Percentiles rank a stretch among this genome's conserved stretches.
phyloP scores from a whole-genome alignment of 2,329 filamentous ascomycete genomes.

The Penicillium sp. region DNA sequence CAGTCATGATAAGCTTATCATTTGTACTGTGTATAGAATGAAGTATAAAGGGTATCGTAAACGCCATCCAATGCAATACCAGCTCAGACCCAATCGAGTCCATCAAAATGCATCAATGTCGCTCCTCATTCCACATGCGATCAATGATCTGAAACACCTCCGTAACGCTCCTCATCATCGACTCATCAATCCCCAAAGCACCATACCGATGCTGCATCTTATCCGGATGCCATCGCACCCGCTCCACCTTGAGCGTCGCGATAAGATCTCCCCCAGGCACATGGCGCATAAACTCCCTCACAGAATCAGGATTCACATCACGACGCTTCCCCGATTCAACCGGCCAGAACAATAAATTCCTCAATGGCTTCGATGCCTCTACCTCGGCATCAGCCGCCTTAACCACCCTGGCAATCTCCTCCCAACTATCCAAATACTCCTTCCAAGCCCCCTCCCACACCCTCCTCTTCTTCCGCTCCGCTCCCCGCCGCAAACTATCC shows the following conservation, averaged over 20 bases:
- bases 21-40: not conserved
- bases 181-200: conserved; percentile 61
- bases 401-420: conserved; percentile 38
- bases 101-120: conserved; percentile 13
- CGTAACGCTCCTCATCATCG: conserved; percentile 73
- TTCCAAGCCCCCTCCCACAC: conserved; percentile 59
- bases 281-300: conserved; percentile 66
- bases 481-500: conserved; percentile 61
- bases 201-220: conserved; percentile 91
- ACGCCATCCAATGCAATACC: conserved; percentile 7
- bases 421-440: conserved; percentile 63
- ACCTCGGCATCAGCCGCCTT: conserved; percentile 8
- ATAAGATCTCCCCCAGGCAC: conserved; percentile 44
- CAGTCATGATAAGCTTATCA: conserved; percentile 17
- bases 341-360: conserved; percentile 64
- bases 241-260: conserved; percentile 69
- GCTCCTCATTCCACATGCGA: conserved; percentile 66
- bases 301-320: conserved; percentile 56
- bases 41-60: conserved; percentile 1
- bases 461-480: conserved; percentile 51
- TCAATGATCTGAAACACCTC: conserved; percentile 90
- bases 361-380: conserved; percentile 21
- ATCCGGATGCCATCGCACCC: conserved; percentile 94
- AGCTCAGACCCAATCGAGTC: not conserved
- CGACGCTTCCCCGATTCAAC: conserved; percentile 56